phyloP scores from a whole-genome alignment of 73 alveolate species.

The Halteria grandinella region DNA sequence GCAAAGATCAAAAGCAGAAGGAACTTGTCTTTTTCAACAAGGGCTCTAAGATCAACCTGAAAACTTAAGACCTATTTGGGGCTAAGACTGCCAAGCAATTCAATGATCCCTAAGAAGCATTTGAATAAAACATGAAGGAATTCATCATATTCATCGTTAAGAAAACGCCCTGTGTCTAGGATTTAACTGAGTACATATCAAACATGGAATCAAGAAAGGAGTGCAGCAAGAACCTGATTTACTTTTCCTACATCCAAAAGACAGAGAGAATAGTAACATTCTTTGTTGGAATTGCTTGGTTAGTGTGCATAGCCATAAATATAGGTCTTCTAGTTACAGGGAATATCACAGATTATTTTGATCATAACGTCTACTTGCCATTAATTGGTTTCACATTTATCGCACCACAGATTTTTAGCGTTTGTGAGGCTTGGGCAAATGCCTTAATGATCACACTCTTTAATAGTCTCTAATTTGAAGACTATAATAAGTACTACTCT shows the following conservation, averaged over 20 bases:
- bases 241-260: conserved; percentile 4
- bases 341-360: not conserved
- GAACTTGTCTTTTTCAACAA: conserved; percentile 21
- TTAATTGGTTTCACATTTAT: conserved; percentile 11
- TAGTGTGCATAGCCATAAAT: not conserved
- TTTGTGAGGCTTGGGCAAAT: conserved; percentile 63
- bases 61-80: not conserved
- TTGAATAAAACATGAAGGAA: conserved; percentile 28
- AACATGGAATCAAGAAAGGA: conserved; percentile 20
- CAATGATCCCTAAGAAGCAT: conserved; percentile 28
- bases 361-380: conserved; percentile 17
- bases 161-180: conserved; percentile 49
- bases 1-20: not conserved
- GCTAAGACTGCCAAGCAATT: not conserved
- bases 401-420: conserved; percentile 13
- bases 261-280: conserved; percentile 12
- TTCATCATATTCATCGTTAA: conserved; percentile 29
- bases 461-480: conserved; percentile 29
- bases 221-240: conserved; percentile 16
- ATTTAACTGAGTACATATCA: conserved; percentile 20
- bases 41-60: conserved; percentile 21
- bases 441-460: conserved; percentile 46
- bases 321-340: not conserved
- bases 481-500: conserved; percentile 39
- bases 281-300: conserved; percentile 1